A percentile compares a stretch with the other conserved stretches of the same genome.
Evolutionary conservation across 2,329 filamentous ascomycete species (phyloP).

Genomic region (Phaeophleospora eucalypticola): DNA sequence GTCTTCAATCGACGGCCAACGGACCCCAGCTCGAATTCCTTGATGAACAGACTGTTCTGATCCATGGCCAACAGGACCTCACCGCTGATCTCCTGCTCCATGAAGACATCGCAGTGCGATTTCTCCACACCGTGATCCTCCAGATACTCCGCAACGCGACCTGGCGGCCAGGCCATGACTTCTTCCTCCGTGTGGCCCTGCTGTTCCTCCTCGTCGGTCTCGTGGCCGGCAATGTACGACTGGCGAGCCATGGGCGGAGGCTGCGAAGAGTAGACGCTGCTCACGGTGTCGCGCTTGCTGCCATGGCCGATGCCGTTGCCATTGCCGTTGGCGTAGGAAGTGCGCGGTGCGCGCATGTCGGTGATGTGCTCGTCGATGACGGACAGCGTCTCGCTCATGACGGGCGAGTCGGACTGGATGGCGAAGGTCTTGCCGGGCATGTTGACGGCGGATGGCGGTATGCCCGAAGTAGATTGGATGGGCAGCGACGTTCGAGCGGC

Average conservation of each 20-base stretch:
- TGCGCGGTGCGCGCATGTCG: conserved; percentile 62
- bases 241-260: conserved; percentile 61
- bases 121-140: conserved; percentile 81
- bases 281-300: conserved; percentile 43
- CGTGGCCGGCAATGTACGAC: conserved; percentile 89
- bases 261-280: conserved; percentile 77
- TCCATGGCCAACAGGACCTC: conserved; percentile 94
- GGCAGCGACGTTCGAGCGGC: conserved; percentile 22
- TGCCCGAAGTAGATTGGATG: conserved; percentile 6
- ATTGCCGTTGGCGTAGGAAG: conserved; percentile 42
- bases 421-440: conserved; percentile 9
- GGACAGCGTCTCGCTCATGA: conserved; percentile 90
- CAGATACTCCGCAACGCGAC: conserved; percentile 82
- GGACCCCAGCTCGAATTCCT: conserved; percentile 88
- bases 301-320: not conserved
- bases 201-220: conserved; percentile 90
- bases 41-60: conserved; percentile 90
- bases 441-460: conserved; percentile 1
- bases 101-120: conserved; percentile 88
- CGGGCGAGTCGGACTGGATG: conserved; percentile 49
- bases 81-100: conserved; percentile 91
- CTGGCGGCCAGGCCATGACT: conserved; percentile 73
- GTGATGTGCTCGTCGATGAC: conserved; percentile 98
- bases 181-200: conserved; percentile 65
- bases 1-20: conserved; percentile 87